Percentiles rank a stretch among this genome's conserved stretches.
These are phyloP conservation scores for Auricularia cornea DNA, from an alignment of 768 basidiomycete genomes.

Conservation along the genomic window DNA sequence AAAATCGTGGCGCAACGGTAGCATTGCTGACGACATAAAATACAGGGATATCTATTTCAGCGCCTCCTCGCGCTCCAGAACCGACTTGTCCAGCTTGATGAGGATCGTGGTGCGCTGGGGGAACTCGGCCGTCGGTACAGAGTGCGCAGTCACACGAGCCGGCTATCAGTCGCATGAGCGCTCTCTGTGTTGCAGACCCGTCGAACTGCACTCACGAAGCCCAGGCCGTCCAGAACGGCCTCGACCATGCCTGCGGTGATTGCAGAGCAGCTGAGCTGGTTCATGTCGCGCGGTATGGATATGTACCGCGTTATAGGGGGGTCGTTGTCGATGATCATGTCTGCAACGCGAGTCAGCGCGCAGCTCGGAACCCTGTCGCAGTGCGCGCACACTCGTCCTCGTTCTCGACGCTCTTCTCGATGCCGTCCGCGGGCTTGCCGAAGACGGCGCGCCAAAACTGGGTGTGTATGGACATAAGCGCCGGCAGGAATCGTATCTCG, in stretches of 20 bases:
- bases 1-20: too few relatives aligned
- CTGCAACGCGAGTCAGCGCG: conserved; percentile 29
- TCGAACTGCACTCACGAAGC: conserved; percentile 64
- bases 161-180: conserved; percentile 45
- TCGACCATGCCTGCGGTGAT: conserved; percentile 97
- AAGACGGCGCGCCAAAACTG: conserved; percentile 94
- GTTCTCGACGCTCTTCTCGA: conserved; percentile 94
- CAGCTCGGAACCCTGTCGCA: neutral
- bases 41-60: conserved; percentile 45
- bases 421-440: conserved; percentile 85
- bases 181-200: neutral
- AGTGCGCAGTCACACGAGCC: conserved; percentile 92
- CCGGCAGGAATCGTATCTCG: conserved; percentile 83
- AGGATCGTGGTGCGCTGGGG: conserved; percentile 91
- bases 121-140: conserved; percentile 71
- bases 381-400: conserved; percentile 78
- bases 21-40: too few relatives aligned
- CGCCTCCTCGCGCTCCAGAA: conserved; percentile 90
- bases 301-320: conserved; percentile 87
- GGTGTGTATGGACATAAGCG: conserved; percentile 89
- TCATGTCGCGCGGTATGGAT: conserved; percentile 91
- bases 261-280: conserved; percentile 91
- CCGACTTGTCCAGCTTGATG: conserved; percentile 90
- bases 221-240: conserved; percentile 88
- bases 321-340: conserved; percentile 98